phyloP scores from a whole-genome alignment of 164 flowering plant genomes.

The Berberis thunbergii region DNA sequence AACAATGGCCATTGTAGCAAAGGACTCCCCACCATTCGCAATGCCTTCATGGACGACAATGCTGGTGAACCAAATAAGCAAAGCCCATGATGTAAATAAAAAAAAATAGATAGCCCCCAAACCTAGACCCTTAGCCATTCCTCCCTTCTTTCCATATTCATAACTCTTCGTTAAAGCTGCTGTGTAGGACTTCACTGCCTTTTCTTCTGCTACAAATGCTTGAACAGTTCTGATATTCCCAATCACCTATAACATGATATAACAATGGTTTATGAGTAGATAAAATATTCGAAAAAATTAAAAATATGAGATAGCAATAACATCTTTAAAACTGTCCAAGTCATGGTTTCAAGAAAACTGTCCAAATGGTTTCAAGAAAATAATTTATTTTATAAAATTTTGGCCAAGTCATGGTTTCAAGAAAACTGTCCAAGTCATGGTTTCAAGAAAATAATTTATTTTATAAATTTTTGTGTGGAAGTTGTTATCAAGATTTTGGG shows the following conservation, averaged over 20 bases:
- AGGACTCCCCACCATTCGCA: slow-evolving; percentile 88
- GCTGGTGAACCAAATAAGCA: slow-evolving; percentile 93
- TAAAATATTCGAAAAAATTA: no score
- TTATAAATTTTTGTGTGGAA: no score
- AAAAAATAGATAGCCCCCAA: slow-evolving; percentile 77
- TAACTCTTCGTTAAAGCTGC: slow-evolving; percentile 59
- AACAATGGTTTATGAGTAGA: neutral
- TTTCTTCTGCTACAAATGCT: slow-evolving; percentile 92
- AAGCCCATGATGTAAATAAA: slow-evolving; percentile 82
- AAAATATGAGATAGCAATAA: no score
- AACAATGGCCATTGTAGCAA: slow-evolving; percentile 97
- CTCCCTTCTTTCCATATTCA: slow-evolving; percentile 71
- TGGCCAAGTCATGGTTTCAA: no score
- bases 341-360: no score
- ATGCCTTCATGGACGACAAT: slow-evolving; percentile 69
- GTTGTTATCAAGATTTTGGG: no score
- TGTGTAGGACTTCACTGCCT: slow-evolving; percentile 56
- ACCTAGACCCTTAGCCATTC: slow-evolving; percentile 86
- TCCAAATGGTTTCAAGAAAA: no score
- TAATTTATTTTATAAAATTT: no score
- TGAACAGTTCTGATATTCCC: slow-evolving; percentile 94
- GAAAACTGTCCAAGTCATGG: no score
- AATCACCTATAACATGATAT: slow-evolving; percentile 45
- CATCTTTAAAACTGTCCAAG: no score
- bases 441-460: no score